Evolutionary conservation across 495 filamentous ascomycete genomes (phyloP).

Genomic region (Xylaria curta): DNA sequence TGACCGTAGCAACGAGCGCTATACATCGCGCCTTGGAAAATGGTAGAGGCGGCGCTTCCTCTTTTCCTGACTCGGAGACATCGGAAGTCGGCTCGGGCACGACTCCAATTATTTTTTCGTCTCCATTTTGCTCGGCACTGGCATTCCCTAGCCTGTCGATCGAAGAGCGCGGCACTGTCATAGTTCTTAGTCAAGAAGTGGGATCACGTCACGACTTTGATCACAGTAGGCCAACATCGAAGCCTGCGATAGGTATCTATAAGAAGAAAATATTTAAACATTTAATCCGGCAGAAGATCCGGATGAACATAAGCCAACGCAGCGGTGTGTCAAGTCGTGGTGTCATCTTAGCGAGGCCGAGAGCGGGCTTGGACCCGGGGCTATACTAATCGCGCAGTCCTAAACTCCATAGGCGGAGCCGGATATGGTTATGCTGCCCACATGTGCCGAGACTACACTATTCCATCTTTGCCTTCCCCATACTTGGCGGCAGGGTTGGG

Average conservation of each 20-base stretch:
- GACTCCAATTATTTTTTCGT: not conserved
- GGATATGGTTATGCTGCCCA: slow-evolving; percentile 1
- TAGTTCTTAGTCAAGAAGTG: not conserved
- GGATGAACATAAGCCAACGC: not conserved
- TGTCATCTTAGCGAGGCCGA: slow-evolving; percentile 10
- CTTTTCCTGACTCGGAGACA: slow-evolving; percentile 27
- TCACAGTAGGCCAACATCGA: not conserved
- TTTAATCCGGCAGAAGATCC: not conserved
- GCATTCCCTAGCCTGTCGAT: not conserved
- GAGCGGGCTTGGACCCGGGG: slow-evolving; percentile 17
- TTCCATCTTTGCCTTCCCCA: not conserved
- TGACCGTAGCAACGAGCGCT: slow-evolving; percentile 55
- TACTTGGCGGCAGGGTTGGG: not conserved
- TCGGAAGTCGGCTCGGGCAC: slow-evolving; percentile 18
- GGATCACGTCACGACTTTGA: not conserved
- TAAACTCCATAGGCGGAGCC: not conserved
- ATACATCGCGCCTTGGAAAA: slow-evolving; percentile 56
- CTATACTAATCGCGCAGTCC: slow-evolving; percentile 10
- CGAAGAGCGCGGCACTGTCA: not conserved
- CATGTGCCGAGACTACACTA: not conserved
- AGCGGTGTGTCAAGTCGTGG: slow-evolving; percentile 8
- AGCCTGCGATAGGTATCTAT: not conserved
- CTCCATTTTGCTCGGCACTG: not conserved
- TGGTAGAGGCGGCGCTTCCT: slow-evolving; percentile 35
- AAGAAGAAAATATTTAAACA: not conserved